Base-by-base conservation (phyloP, 2,329 filamentous ascomycete species). In the Neonectria coccinea region DNA sequence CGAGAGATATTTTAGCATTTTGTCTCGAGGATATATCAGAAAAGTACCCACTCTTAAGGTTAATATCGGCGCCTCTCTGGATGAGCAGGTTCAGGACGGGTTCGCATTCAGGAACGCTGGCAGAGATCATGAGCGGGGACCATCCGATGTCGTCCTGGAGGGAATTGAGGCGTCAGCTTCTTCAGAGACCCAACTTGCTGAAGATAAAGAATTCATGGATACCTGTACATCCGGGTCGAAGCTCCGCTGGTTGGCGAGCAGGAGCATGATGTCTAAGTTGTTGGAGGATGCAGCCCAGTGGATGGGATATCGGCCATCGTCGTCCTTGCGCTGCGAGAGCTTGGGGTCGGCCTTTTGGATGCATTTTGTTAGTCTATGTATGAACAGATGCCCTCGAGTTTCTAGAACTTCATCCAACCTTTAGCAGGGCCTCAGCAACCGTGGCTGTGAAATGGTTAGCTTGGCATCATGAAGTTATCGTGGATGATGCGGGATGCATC, bases 221-320 rank as follows among this genome's bases (percentile, higher is more conserved):
- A 93, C 91, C 80, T 93, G 88, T 18, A 90, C 90, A 78, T 98
- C 94, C 0, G 92, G 87, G 76, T 98, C 93, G 75, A 97, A 97
- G 64, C 85, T 84, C 73, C 90, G 90, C 66, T 85, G 83, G 60
- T 92, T 85, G 2, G 91, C 85, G 4, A 98, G 84, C 20, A 95
- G 77, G 54, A 91, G 84, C 18, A 92, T 89, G 64, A 97, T 93
- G 25, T 90, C 86, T 7, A 91, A 80, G 70, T 89, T 90, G 77
- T 96, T 97, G 78, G 92, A 91, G 22, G 94, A 96, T 2, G 89
- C 88, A 0, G 96, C 95, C 96, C 96, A 99, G 83, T 99, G 96
- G 62, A 98, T 89, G 2, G 96, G 91, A 41, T 97, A 87, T 48
- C 96, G 92, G 16, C 93, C 93, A 78, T 99, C 96, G 53, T 92